Conservation (phyloP, 345 rosid species). For the Arabidopsis arenosa region DNA sequence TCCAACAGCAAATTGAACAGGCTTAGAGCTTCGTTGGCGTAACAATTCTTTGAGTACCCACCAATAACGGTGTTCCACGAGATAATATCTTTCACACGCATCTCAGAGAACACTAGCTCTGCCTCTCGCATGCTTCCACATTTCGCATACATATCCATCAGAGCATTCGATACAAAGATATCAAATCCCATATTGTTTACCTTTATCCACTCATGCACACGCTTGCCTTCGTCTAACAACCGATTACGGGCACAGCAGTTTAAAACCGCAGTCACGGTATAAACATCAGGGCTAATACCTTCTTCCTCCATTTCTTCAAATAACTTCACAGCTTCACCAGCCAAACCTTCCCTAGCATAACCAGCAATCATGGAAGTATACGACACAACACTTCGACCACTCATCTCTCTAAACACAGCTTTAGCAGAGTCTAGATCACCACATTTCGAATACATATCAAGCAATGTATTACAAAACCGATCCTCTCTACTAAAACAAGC, state of each 20-base stretch:
- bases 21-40: conserved; percentile 63
- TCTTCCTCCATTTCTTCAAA: conserved; percentile 58
- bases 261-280: conserved; percentile 61
- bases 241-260: conserved; percentile 70
- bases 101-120: conserved; percentile 51
- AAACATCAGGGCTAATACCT: conserved; percentile 60
- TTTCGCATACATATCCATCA: conserved; percentile 82
- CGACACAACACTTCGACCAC: conserved; percentile 62
- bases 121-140: conserved; percentile 79
- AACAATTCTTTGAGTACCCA: conserved; percentile 66
- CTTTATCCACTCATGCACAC: conserved; percentile 58
- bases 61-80: conserved; percentile 82
- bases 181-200: conserved; percentile 53
- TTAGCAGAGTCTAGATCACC: conserved; percentile 55
- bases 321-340: conserved; percentile 57
- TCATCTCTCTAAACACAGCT: conserved; percentile 58
- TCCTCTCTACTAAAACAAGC: conserved; percentile 44
- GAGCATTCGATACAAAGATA: conserved; percentile 62
- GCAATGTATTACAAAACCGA: conserved; percentile 56
- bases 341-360: conserved; percentile 61
- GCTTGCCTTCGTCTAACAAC: conserved; percentile 59
- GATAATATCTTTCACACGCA: conserved; percentile 61
- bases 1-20: conserved; percentile 53
- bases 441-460: conserved; percentile 75
- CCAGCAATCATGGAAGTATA: conserved; percentile 83